Evolutionary conservation across 176 grass and related monocot species (phyloP).

Genomic region (Triticum monococcum): DNA sequence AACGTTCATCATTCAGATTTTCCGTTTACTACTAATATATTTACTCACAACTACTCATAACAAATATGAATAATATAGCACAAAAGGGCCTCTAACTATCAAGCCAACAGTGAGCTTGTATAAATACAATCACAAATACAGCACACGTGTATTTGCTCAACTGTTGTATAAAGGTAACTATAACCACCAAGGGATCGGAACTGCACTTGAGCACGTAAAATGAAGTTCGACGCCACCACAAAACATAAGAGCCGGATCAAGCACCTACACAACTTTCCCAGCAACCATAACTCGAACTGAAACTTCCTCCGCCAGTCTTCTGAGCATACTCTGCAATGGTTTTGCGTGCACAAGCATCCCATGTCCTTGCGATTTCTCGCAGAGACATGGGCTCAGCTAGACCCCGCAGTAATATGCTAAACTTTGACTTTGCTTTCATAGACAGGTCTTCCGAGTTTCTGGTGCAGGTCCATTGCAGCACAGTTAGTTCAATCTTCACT

Average conservation of each 20-base stretch:
- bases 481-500: not conserved
- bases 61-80: conserved; percentile 3
- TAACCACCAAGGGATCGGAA: not conserved
- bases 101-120: not conserved
- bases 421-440: conserved; percentile 67
- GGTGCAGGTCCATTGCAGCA: conserved; percentile 29
- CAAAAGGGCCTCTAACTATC: not conserved
- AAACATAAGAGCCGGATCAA: conserved; percentile 22
- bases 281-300: conserved; percentile 81
- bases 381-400: conserved; percentile 80
- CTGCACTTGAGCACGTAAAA: not conserved
- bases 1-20: not conserved
- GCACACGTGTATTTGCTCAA: not conserved
- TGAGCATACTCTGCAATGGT: conserved; percentile 85
- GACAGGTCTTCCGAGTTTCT: conserved; percentile 80
- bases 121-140: conserved; percentile 1
- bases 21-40: not conserved
- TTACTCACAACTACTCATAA: not conserved
- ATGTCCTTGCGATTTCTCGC: conserved; percentile 79
- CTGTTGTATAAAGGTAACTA: not conserved
- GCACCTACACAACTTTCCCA: conserved; percentile 74
- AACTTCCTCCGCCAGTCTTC: conserved; percentile 83
- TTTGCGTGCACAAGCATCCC: conserved; percentile 74
- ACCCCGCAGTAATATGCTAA: conserved; percentile 64
- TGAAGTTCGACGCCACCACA: not conserved